Base-by-base conservation (phyloP, 495 filamentous ascomycete genomes). In the Trichoderma gamsii region DNA sequence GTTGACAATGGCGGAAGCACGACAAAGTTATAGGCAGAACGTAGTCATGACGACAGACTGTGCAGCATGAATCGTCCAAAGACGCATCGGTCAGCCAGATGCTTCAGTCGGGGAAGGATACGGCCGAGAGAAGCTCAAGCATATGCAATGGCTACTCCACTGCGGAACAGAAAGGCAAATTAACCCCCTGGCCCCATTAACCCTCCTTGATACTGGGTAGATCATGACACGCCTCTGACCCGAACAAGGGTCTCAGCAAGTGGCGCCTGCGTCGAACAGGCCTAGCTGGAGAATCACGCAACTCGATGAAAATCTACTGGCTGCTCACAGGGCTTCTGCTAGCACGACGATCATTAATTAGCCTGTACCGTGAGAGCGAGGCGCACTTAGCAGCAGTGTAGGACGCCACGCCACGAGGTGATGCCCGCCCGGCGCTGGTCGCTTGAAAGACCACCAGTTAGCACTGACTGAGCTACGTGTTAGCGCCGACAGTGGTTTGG, bases 341-440 rank as follows among this genome's bases (percentile, higher is more conserved):
- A 61, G 56, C 56, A 61, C 56, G 56, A 61, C 56, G 56, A 61
- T 61, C 56, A 61, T 61, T 61, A 61, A 61, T 61, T 61, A 61
- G 56, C 56, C 56, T 61, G 56, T 61, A 61, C 56, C 56, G 27
- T 61, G 23, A 25, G 15, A 32, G 56, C 27, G 23, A 61, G 56
- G 56, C 56, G 56, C 56, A 61, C 56, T 61, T 25, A 23, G 25
- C 9, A 61, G 9, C 5, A 38, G 35, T 38, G 35, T 5, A 15
- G 56, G 56, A 61, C 56, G 56, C 56, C 56, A 61, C 56, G 56
- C 56, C 56, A 61, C 56, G 56, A 61, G 56, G 56, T 61, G 23
- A 32, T 61, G 56, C 23, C 23, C 56, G 56, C 56, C 56, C 56
- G 44, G 44, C 44, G 44, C 44, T 49, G 44, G 15, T 49, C 44